Percentiles rank a stretch among this genome's conserved stretches.
These are phyloP conservation scores for Ogataea sp. DNA, from an alignment of 805 yeast species.

Conservation along the genomic window DNA sequence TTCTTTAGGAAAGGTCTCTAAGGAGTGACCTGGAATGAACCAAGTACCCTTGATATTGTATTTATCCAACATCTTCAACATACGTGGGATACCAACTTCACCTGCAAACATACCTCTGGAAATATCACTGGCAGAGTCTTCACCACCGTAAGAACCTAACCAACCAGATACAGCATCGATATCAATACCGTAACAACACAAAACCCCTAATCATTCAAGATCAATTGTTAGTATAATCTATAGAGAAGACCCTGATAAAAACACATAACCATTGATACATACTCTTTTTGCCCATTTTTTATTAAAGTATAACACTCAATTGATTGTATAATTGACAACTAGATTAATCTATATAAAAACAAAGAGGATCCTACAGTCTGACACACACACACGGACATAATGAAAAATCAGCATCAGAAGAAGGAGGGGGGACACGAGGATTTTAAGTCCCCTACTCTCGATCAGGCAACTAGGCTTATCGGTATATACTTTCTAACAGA, in stretches of 20 bases:
- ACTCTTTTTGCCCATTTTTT: not conserved
- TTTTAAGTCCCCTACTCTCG: no score
- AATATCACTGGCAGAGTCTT: conserved; percentile 27
- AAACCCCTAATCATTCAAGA: conserved; percentile 15
- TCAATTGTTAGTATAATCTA: no score
- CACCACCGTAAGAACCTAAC: conserved; percentile 31
- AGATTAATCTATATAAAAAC: not conserved
- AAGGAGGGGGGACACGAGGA: no score
- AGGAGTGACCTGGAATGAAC: conserved; percentile 30
- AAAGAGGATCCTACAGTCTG: no score
- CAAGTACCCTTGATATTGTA: conserved; percentile 29
- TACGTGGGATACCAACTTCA: conserved; percentile 26
- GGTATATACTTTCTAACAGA: no score
- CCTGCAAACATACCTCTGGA: conserved; percentile 31
- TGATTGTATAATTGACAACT: not conserved
- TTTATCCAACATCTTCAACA: conserved; percentile 25
- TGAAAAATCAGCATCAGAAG: no score
- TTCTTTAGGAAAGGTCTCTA: conserved; percentile 30
- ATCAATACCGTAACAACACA: conserved; percentile 29
- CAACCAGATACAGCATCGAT: conserved; percentile 31
- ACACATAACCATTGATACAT: not conserved
- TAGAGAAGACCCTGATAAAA: no score
- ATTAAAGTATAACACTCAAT: not conserved
- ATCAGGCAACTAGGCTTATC: no score
- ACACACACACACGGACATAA: no score